A percentile compares a stretch with the other conserved stretches of the same genome.
Evolutionary conservation across 352 stramenopile genomes (phyloP).

Genomic region (Globisporangium okanoganense): DNA sequence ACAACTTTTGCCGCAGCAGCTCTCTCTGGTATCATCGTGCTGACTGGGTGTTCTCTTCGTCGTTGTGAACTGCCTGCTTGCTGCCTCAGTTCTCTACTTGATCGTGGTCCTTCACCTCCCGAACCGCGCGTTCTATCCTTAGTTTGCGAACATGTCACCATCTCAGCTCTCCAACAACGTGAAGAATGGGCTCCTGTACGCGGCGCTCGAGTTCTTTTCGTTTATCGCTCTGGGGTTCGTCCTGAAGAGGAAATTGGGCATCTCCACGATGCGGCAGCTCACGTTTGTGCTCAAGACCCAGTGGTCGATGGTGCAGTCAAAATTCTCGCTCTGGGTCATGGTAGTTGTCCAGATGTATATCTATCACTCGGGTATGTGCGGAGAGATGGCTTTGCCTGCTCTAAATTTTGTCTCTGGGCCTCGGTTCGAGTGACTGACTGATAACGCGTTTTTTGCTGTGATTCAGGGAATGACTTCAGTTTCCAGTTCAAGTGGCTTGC

Average conservation of each 20-base stretch:
- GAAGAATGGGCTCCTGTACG: constrained; percentile 20
- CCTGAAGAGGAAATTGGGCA: constrained; percentile 11
- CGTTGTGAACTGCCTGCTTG: too few relatives aligned
- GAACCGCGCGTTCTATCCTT: constrained; percentile 11
- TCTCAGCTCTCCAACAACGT: background rate
- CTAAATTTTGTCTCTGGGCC: background rate
- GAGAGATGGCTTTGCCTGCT: background rate
- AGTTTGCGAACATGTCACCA: background rate
- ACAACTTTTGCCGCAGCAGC: background rate
- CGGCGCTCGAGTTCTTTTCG: constrained; percentile 17
- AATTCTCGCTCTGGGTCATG: constrained; percentile 21
- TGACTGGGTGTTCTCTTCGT: too few relatives aligned
- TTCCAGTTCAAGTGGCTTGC: constrained; percentile 25
- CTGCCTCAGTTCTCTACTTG: background rate
- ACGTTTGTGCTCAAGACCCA: constrained; percentile 22
- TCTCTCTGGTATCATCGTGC: background rate
- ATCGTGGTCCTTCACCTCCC: constrained; percentile 9
- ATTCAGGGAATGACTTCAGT: constrained; percentile 17
- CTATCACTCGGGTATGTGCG: constrained; percentile 12
- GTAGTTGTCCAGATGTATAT: constrained; percentile 4
- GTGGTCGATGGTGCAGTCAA: constrained; percentile 24
- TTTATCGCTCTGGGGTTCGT: constrained; percentile 18
- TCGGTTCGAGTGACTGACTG: background rate
- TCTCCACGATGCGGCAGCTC: constrained; percentile 13
- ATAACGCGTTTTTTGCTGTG: background rate